These are phyloP conservation scores for Podila epicladia DNA, from an alignment of 192 early-diverging fungal genomes.

Conservation along the genomic window DNA sequence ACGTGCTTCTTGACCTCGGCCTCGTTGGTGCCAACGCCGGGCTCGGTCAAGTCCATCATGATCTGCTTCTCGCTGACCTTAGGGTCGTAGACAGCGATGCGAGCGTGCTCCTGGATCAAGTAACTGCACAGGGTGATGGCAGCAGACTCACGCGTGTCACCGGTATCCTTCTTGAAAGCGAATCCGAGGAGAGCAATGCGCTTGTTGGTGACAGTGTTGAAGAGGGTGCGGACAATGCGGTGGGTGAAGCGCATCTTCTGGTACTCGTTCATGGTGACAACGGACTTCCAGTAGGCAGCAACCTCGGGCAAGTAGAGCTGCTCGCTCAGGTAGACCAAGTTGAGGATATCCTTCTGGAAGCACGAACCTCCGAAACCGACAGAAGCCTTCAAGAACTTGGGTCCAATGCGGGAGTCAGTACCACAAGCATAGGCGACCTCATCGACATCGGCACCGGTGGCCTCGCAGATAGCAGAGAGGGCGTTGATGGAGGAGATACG, in stretches of 20 bases:
- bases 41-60: slow-evolving; percentile 68
- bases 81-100: slow-evolving; percentile 87
- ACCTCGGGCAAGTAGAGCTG: slow-evolving; percentile 89
- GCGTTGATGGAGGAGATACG: slow-evolving; percentile 94
- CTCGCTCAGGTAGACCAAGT: slow-evolving; percentile 88
- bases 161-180: slow-evolving; percentile 95
- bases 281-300: slow-evolving; percentile 93
- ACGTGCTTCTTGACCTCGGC: slow-evolving; percentile 68
- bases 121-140: slow-evolving; percentile 87
- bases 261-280: slow-evolving; percentile 92
- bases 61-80: slow-evolving; percentile 85
- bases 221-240: slow-evolving; percentile 75
- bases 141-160: slow-evolving; percentile 92
- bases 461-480: slow-evolving; percentile 91
- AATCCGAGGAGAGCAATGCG: slow-evolving; percentile 87
- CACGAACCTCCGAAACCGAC: slow-evolving; percentile 96
- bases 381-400: slow-evolving; percentile 89
- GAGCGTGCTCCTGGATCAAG: slow-evolving; percentile 81
- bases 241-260: slow-evolving; percentile 87
- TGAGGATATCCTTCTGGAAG: slow-evolving; percentile 95
- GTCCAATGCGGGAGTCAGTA: slow-evolving; percentile 85
- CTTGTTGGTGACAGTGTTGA: slow-evolving; percentile 85
- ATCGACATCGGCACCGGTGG: slow-evolving; percentile 88
- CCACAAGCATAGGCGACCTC: slow-evolving; percentile 93
- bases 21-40: slow-evolving; percentile 60